Evolutionary conservation across 805 yeast genomes (phyloP).

Genomic region (Wickerhamomyces silvicola): DNA sequence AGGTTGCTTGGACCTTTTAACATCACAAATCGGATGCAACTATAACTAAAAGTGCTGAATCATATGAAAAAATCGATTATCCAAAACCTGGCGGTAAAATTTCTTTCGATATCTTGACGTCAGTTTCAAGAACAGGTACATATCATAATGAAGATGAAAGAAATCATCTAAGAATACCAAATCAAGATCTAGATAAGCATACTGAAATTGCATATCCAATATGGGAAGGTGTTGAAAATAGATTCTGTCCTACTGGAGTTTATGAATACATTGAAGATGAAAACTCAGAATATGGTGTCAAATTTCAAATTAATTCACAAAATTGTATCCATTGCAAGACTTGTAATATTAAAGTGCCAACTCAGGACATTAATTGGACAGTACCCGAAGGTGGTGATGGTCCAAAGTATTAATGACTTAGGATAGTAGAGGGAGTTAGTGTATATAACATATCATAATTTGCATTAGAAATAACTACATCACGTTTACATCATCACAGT

Average conservation of each 20-base stretch:
- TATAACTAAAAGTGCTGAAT: slow-evolving; percentile 60
- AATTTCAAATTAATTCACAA: slow-evolving; percentile 91
- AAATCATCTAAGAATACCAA: slow-evolving; percentile 71
- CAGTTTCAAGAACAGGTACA: slow-evolving; percentile 96
- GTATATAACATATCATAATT: no score
- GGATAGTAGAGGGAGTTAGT: slow-evolving; percentile 1
- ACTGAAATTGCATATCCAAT: slow-evolving; percentile 63
- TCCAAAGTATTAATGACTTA: slow-evolving; percentile 86
- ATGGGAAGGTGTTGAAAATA: slow-evolving; percentile 80
- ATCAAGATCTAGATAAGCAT: slow-evolving; percentile 60
- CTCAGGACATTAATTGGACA: slow-evolving; percentile 90
- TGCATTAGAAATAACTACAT: no score
- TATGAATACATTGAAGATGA: slow-evolving; percentile 82
- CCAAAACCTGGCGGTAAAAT: slow-evolving; percentile 95
- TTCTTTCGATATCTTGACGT: slow-evolving; percentile 86
- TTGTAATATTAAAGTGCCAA: slow-evolving; percentile 94
- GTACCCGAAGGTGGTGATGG: slow-evolving; percentile 99
- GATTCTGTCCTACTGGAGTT: slow-evolving; percentile 98
- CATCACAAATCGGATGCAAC: slow-evolving; percentile 66
- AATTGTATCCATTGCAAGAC: slow-evolving; percentile 98
- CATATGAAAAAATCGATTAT: slow-evolving; percentile 69
- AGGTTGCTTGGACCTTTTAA: slow-evolving; percentile 81
- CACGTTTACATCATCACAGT: no score
- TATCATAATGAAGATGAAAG: slow-evolving; percentile 92
- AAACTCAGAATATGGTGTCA: slow-evolving; percentile 50